Evolutionary conservation across 345 rosid genomes (phyloP).

Genomic region (Corchorus olitorius): DNA sequence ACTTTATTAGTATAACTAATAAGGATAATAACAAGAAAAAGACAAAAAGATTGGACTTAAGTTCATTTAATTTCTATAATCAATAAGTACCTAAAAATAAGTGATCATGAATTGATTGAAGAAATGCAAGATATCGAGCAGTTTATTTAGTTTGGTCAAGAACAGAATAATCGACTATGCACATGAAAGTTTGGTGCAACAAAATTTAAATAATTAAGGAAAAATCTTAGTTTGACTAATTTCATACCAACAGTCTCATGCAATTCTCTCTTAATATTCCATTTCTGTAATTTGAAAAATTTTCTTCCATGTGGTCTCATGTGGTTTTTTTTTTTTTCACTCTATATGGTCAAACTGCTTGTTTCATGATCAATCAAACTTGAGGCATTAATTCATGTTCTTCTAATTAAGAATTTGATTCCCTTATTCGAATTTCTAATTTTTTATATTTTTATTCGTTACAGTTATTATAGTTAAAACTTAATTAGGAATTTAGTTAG

Average conservation of each 20-base stretch:
- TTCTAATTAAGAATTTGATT: slow-evolving; percentile 29
- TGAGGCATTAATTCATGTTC: slow-evolving; percentile 22
- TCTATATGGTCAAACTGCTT: slow-evolving; percentile 16
- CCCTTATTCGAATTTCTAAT: background rate
- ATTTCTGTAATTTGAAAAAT: background rate
- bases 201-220: background rate
- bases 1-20: no score
- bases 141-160: slow-evolving; percentile 10
- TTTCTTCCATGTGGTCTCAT: slow-evolving; percentile 44
- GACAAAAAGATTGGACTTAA: no score
- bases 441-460: background rate
- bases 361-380: background rate
- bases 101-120: no score
- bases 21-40: no score
- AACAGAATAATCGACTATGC: slow-evolving; percentile 24
- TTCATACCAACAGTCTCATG: background rate
- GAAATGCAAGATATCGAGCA: background rate
- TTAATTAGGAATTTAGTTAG: no score
- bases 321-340: slow-evolving; percentile 30
- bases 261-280: slow-evolving; percentile 17
- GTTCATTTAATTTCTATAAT: no score
- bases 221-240: slow-evolving; percentile 22
- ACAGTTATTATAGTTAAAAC: slow-evolving; percentile 31
- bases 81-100: no score
- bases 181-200: slow-evolving; percentile 20